Evolutionary conservation across 805 yeast genomes (phyloP).

Genomic region (Suhomyces sp.): DNA sequence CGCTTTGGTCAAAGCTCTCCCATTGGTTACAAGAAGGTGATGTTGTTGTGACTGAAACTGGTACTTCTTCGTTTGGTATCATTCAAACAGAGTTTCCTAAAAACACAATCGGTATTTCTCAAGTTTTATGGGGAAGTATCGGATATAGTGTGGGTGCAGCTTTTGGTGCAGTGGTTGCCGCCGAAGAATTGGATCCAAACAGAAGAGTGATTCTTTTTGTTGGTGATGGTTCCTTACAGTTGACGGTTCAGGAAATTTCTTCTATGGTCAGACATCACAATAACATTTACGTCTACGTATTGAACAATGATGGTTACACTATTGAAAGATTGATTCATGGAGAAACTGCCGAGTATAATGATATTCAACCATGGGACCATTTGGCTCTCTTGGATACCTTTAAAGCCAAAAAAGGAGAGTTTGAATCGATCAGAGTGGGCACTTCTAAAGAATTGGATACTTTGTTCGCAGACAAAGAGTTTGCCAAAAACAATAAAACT

Average conservation of each 20-base stretch:
- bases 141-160: slow-evolving; percentile 31
- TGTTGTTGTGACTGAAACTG: slow-evolving; percentile 27
- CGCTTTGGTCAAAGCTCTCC: slow-evolving; percentile 25
- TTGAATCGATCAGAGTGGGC: slow-evolving; percentile 25
- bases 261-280: slow-evolving; percentile 36
- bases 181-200: slow-evolving; percentile 17
- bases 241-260: slow-evolving; percentile 41
- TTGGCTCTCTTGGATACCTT: slow-evolving; percentile 32
- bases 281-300: slow-evolving; percentile 37
- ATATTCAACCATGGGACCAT: slow-evolving; percentile 41
- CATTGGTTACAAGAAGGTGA: slow-evolving; percentile 29
- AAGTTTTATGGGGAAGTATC: slow-evolving; percentile 29
- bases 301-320: slow-evolving; percentile 42
- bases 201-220: slow-evolving; percentile 39
- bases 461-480: slow-evolving; percentile 25
- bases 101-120: slow-evolving; percentile 25
- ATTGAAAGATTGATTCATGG: slow-evolving; percentile 43
- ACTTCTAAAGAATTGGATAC: slow-evolving; percentile 26
- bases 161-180: slow-evolving; percentile 29
- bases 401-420: slow-evolving; percentile 23
- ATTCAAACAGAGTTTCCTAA: slow-evolving; percentile 25
- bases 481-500: slow-evolving; percentile 30
- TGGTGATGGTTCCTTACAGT: slow-evolving; percentile 44
- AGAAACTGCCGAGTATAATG: slow-evolving; percentile 34
- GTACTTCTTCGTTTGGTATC: slow-evolving; percentile 29